Base-by-base conservation (phyloP, 2,329 filamentous ascomycete genomes). In the Ceratocystis cacaofunesta region DNA sequence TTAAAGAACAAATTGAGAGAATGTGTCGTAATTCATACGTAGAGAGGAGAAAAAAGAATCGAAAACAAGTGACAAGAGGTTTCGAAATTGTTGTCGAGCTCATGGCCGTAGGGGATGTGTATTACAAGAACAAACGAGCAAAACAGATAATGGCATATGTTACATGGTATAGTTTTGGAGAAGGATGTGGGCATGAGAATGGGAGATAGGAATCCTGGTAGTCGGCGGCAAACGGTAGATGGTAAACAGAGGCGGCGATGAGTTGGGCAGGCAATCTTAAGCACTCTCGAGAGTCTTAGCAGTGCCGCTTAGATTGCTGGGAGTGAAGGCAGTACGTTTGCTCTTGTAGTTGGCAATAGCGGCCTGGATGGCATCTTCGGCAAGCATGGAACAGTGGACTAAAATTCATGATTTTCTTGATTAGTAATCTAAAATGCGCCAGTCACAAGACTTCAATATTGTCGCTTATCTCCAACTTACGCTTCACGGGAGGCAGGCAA, bases 351-450 rank as follows among this genome's bases (percentile, higher is more conserved):
- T 90, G 67, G 85, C 87, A 73, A 95, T 94, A 71, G 90, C 90
- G 60, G 88, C 90, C 77, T 94, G 92, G 80, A 95, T 95, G 69
- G 90, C 90, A 73, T 95, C 90, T 76, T 95, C 90, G 28, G 90
- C 90, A 69, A 95, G 83, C 88, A 95, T 94, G 64, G 88, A 92
- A 81, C 90, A 95, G 77, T 95, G 90, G 57, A 95, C 88, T 91
- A 70, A 57, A 55, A 5, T 17, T 25, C 44, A 60, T 50, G 65
- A 55, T 17, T 46, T 41, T 58, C 17, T 4, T 15, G 22, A 48
- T 44, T 58, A 32, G 48, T 2, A 61, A 43, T 3, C 15, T 36
- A 4, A 1, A 41, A 41, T n/a, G n/a, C 3, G 19, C 19, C n/a
- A 52, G 12, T 28, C 57, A 46, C 25, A 63, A 36, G 19, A 55